Evolutionary conservation across 75 land plant genomes (phyloP).

Genomic region (Selaginella tamariscina): DNA sequence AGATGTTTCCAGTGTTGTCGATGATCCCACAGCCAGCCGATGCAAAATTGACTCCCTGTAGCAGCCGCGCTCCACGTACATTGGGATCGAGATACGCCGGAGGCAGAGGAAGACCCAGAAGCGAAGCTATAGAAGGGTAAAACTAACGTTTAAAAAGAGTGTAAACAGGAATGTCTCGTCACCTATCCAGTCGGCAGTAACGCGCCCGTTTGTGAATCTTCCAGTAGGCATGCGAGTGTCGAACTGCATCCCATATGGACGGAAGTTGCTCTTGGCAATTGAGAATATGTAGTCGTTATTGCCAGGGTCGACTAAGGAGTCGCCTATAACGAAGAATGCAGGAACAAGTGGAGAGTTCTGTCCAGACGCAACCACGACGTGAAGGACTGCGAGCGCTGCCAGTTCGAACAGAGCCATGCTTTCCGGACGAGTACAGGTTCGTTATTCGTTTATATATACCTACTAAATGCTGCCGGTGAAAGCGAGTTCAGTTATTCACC

Average conservation of each 20-base stretch:
- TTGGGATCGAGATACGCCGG: neutral
- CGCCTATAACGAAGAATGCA: neutral
- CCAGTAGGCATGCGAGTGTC: constrained; percentile 3
- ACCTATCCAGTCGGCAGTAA: neutral
- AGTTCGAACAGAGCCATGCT: too few relatives aligned
- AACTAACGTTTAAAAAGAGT: neutral
- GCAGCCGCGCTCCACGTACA: neutral
- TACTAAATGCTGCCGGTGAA: too few relatives aligned
- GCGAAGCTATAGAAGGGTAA: neutral
- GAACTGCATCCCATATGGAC: constrained; percentile 7
- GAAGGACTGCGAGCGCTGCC: too few relatives aligned
- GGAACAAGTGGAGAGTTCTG: too few relatives aligned
- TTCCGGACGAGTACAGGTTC: too few relatives aligned
- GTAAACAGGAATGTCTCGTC: neutral
- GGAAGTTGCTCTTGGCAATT: constrained; percentile 6
- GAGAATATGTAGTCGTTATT: constrained; percentile 1
- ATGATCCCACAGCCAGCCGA: constrained; percentile 9
- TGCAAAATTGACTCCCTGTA: constrained; percentile 11
- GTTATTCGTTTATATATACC: too few relatives aligned
- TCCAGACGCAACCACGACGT: too few relatives aligned
- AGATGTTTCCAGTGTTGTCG: constrained; percentile 5
- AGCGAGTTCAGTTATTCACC: too few relatives aligned
- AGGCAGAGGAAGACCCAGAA: neutral
- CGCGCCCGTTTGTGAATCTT: neutral
- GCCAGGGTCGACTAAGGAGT: constrained; percentile 5